Evolutionary conservation across 2,329 filamentous ascomycete species (phyloP).

Genomic region (Hirsutella thompsonii): DNA sequence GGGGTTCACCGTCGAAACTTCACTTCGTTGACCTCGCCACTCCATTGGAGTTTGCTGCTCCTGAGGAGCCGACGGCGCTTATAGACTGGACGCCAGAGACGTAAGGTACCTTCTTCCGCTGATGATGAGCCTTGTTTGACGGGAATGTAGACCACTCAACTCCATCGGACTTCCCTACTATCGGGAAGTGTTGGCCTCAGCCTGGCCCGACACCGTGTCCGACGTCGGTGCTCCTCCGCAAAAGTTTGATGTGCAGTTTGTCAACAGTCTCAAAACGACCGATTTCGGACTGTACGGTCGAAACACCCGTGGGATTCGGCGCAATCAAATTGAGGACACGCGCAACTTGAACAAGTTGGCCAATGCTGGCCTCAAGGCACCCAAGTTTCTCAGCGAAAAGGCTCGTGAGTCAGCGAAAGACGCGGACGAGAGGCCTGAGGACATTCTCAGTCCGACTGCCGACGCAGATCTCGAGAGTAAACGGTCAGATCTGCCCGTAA

Average conservation of each 20-base stretch:
- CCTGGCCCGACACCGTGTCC: constrained; percentile 78
- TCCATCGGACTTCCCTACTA: constrained; percentile 89
- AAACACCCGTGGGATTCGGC: constrained; percentile 57
- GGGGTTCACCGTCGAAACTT: constrained; percentile 76
- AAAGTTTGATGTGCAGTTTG: constrained; percentile 58
- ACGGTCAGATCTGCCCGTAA: constrained; percentile 70
- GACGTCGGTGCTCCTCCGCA: constrained; percentile 74
- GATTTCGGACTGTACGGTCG: constrained; percentile 70
- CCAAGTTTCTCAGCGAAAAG: constrained; percentile 92
- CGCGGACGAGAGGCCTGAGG: constrained; percentile 33
- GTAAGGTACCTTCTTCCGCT: constrained; percentile 26
- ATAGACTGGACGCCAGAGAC: constrained; percentile 62
- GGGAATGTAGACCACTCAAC: constrained; percentile 53
- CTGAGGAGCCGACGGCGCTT: constrained; percentile 40
- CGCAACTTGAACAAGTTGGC: constrained; percentile 47
- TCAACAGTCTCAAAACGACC: constrained; percentile 54
- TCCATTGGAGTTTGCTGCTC: constrained; percentile 65
- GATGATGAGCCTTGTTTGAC: constrained; percentile 3
- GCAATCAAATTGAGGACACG: constrained; percentile 77
- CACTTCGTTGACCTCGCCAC: constrained; percentile 75
- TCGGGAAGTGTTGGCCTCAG: constrained; percentile 72
- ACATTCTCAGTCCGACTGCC: constrained; percentile 52
- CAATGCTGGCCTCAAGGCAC: constrained; percentile 53
- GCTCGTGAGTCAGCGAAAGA: constrained; percentile 49
- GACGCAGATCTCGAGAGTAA: constrained; percentile 59